Base-by-base conservation (phyloP, 345 rosid species). In the Brassica incana region DNA sequence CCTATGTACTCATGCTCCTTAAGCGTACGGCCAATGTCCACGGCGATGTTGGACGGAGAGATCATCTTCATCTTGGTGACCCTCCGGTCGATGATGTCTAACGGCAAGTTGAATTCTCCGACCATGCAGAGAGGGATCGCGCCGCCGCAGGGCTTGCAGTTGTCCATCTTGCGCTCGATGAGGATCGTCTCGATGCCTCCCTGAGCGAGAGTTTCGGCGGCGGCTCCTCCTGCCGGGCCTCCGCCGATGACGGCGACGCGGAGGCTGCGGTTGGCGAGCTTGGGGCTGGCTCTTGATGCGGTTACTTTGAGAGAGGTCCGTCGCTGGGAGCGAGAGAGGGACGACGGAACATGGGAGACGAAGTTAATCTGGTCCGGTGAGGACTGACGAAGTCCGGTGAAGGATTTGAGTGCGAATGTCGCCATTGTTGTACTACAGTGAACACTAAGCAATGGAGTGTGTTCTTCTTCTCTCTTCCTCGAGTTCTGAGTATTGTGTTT, bases 41-140 rank as follows among this genome's bases (percentile, higher is more conserved):
- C 97, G 4, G 99, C 94, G 5, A 94, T 85, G 80, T 94, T 94
- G 10, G 97, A 94, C 5, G 97, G 98, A 0, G 97, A 92, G 7
- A 94, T 91, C 98, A 94, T 94, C 89, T 91, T 94, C 97, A 94
- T 94, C 83, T 90, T 90, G 23, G 97, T 94, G 54, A 92, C 97
- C 8, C 80, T 78, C 52, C 98, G 84, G 85, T 94, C 98, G 35
- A 94, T 94, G 18, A 94, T 91, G 62, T 94, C 98, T 9, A 92
- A 63, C 2, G 98, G 98, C 15, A 94, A 78, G 85, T 92, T 95
- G 80, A 94, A 94, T 69, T 94, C 98, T 1, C 97, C 98, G 67
- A 94, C 98, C 98, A 92, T 91, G 80, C 97, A 92, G 43, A 94
- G 86, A 33, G 98, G 98, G 71, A 92, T 94, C 18, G 98, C 97